phyloP scores from a whole-genome alignment of 768 basidiomycete species.

The Lactarius trivialis region DNA sequence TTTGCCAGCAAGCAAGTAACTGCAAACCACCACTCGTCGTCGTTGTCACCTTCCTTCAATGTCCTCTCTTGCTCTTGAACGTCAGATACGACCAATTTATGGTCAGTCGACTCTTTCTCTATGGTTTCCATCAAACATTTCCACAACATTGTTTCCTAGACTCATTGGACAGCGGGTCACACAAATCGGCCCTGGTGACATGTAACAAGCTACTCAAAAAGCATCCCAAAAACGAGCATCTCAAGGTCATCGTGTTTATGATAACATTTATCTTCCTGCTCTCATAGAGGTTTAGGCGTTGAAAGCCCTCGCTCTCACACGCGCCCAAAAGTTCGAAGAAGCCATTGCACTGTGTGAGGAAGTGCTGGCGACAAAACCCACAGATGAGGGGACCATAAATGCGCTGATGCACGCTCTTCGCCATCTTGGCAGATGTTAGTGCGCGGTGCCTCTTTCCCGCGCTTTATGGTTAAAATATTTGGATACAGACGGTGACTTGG shows the following conservation, averaged over 20 bases:
- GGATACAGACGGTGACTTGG: constrained; percentile 61
- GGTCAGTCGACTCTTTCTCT: constrained; percentile 39
- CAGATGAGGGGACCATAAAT: constrained; percentile 64
- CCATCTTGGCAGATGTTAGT: constrained; percentile 62
- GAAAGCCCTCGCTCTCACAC: constrained; percentile 78
- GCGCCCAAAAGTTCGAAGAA: constrained; percentile 82
- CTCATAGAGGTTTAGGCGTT: constrained; percentile 47
- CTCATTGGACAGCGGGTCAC: constrained; percentile 79
- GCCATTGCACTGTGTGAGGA: constrained; percentile 74
- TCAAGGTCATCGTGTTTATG: constrained; percentile 45
- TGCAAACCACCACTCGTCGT: constrained; percentile 6
- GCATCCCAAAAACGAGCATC: constrained; percentile 62
- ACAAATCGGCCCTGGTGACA: constrained; percentile 77
- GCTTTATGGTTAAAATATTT: neutral
- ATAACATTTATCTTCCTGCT: neutral
- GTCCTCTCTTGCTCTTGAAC: constrained; percentile 58
- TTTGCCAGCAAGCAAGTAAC: constrained; percentile 1
- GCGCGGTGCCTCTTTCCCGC: neutral
- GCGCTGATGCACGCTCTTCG: constrained; percentile 82
- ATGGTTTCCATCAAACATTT: constrained; percentile 6
- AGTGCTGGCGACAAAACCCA: constrained; percentile 64
- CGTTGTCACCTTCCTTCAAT: constrained; percentile 28
- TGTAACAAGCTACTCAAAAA: constrained; percentile 89
- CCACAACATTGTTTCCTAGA: constrained; percentile 39
- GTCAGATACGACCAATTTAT: constrained; percentile 82